Evolutionary conservation across 805 yeast species (phyloP).

Genomic region (Naumovozyma castellii): DNA sequence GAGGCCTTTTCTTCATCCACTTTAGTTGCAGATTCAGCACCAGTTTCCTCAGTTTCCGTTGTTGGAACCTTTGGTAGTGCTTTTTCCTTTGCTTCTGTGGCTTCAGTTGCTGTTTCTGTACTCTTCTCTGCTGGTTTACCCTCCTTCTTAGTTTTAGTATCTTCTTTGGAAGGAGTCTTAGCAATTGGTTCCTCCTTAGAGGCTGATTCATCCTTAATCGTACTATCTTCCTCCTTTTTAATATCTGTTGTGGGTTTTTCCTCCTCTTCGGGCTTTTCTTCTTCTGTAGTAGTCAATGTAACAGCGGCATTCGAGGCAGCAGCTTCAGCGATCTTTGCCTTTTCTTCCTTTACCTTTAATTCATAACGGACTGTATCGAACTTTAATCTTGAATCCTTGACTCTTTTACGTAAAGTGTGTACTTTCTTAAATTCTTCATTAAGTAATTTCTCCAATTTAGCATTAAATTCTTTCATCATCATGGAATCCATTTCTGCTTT

Average conservation of each 20-base stretch:
- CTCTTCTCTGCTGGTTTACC: not conserved
- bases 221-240: constrained; percentile 9
- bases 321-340: constrained; percentile 37
- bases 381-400: constrained; percentile 57
- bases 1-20: not conserved
- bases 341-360: constrained; percentile 28
- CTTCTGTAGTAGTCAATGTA: constrained; percentile 43
- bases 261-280: constrained; percentile 4
- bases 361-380: constrained; percentile 65
- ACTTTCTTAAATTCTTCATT: constrained; percentile 53
- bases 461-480: constrained; percentile 51
- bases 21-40: not conserved
- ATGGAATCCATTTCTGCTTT: constrained; percentile 62
- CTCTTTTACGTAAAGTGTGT: constrained; percentile 51
- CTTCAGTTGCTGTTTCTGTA: constrained; percentile 4
- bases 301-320: constrained; percentile 60
- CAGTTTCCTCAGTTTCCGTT: no score
- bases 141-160: constrained; percentile 1
- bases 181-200: constrained; percentile 1
- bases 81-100: constrained; percentile 2
- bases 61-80: not conserved
- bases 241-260: constrained; percentile 16
- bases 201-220: constrained; percentile 6
- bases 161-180: constrained; percentile 3
- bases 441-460: constrained; percentile 43